These are phyloP conservation scores for Maudiozyma serrabonitensis DNA, from an alignment of 805 yeast genomes.

Conservation along the genomic window DNA sequence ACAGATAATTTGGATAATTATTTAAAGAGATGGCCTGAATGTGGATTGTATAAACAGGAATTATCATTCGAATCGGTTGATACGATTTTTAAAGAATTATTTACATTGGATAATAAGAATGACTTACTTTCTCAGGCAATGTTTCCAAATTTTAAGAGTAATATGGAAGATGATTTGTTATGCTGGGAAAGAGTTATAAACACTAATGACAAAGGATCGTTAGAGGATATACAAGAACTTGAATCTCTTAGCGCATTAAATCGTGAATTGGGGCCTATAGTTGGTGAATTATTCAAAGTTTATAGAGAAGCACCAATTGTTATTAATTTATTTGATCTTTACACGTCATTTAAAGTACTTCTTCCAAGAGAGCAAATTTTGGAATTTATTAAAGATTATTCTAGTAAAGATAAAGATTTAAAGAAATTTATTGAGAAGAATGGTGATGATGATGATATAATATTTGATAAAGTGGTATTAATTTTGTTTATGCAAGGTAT, in stretches of 20 bases:
- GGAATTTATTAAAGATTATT: conserved; percentile 18
- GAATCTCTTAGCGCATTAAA: conserved; percentile 21
- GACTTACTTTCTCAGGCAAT: conserved; percentile 25
- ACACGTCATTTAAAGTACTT: conserved; percentile 47
- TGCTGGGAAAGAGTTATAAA: conserved; percentile 25
- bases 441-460: conserved; percentile 14
- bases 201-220: background rate
- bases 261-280: conserved; percentile 39
- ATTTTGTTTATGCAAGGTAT: conserved; percentile 71
- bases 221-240: background rate
- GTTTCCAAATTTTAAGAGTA: conserved; percentile 24
- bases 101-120: conserved; percentile 26
- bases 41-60: conserved; percentile 11
- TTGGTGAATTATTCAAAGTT: conserved; percentile 50
- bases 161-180: conserved; percentile 25
- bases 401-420: conserved; percentile 21
- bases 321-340: conserved; percentile 61
- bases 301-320: conserved; percentile 71
- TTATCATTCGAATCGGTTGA: conserved; percentile 24
- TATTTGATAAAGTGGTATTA: conserved; percentile 55
- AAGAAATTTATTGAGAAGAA: conserved; percentile 17
- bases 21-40: conserved; percentile 21
- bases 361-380: conserved; percentile 29
- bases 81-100: conserved; percentile 27
- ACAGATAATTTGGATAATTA: conserved; percentile 17